Conservation (phyloP, 2,329 filamentous ascomycete genomes). For the Aspergillus oerlinghausenensis region DNA sequence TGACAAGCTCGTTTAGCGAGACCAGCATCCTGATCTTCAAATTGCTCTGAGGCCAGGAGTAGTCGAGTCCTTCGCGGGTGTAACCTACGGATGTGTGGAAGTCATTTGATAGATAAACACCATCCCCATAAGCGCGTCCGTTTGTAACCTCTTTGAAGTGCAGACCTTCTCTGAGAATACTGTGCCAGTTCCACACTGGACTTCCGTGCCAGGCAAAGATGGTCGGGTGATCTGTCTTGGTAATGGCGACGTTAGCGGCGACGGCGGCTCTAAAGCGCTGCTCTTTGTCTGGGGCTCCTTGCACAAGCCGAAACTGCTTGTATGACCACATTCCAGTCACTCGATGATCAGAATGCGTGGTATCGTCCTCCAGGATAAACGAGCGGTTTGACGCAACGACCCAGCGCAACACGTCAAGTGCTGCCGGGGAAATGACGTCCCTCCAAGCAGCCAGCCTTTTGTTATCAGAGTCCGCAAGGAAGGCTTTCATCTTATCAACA, state of each 20-base stretch:
- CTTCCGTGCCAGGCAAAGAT: constrained; percentile 88
- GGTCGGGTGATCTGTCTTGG: constrained; percentile 55
- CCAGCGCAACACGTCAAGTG: constrained; percentile 71
- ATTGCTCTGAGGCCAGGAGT: constrained; percentile 63
- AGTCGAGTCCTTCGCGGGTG: constrained; percentile 12
- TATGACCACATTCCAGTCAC: constrained; percentile 62
- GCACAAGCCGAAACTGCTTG: constrained; percentile 81
- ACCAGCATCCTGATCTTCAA: constrained; percentile 58
- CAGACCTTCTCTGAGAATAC: constrained; percentile 76
- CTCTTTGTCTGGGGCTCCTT: constrained; percentile 86
- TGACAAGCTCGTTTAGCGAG: constrained; percentile 81
- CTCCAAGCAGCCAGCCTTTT: constrained; percentile 50
- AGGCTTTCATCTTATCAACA: constrained; percentile 41
- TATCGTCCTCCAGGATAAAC: constrained; percentile 72
- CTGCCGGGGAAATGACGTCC: constrained; percentile 59
- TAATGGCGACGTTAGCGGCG: constrained; percentile 31
- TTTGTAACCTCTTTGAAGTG: constrained; percentile 61
- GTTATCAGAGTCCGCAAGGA: constrained; percentile 28
- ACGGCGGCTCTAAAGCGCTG: constrained; percentile 65
- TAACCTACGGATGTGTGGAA: constrained; percentile 57
- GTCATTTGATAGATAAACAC: constrained; percentile 71
- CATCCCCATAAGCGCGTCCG: constrained; percentile 71
- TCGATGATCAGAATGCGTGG: constrained; percentile 41
- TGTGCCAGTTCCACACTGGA: constrained; percentile 74
- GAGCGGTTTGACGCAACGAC: constrained; percentile 86